Evolutionary conservation across 2,329 filamentous ascomycete species (phyloP).

Genomic region (Talaromyces amestolkiae): DNA sequence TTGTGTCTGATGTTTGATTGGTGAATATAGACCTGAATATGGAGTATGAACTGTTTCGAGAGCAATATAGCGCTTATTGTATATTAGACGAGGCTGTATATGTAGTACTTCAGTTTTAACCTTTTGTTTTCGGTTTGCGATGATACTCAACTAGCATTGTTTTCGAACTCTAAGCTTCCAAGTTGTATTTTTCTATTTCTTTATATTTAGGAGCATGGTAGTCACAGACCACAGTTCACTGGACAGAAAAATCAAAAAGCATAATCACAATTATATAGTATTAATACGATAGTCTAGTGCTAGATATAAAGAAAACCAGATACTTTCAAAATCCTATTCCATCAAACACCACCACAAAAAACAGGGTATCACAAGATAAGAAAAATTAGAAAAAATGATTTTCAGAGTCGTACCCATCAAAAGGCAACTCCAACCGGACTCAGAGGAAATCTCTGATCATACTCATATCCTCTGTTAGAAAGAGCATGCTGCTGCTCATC

Average conservation of each 20-base stretch:
- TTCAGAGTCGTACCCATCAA: constrained; percentile 16
- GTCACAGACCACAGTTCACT: too few relatives aligned
- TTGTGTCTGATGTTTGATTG: constrained; percentile 16
- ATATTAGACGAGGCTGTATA: not conserved
- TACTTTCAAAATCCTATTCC: not conserved
- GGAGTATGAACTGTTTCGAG: not conserved
- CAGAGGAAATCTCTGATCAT: constrained; percentile 21
- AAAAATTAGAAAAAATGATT: not conserved
- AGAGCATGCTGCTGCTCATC: constrained; percentile 21
- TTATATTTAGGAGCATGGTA: too few relatives aligned
- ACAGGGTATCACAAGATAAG: constrained; percentile 12
- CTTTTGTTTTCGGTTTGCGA: not conserved
- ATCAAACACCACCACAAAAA: constrained; percentile 1
- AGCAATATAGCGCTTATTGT: not conserved
- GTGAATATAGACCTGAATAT: not conserved
- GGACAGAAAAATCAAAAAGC: not conserved
- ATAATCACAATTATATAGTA: constrained; percentile 14
- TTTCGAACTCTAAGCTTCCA: not conserved
- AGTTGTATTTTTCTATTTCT: too few relatives aligned
- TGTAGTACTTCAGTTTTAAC: not conserved
- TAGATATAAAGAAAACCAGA: not conserved
- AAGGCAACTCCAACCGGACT: constrained; percentile 24
- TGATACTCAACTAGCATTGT: not conserved
- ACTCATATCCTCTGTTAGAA: constrained; percentile 14
- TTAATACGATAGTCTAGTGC: constrained; percentile 15